Evolutionary conservation across 2,329 filamentous ascomycete genomes (phyloP).

Genomic region (Cytospora chrysosperma): DNA sequence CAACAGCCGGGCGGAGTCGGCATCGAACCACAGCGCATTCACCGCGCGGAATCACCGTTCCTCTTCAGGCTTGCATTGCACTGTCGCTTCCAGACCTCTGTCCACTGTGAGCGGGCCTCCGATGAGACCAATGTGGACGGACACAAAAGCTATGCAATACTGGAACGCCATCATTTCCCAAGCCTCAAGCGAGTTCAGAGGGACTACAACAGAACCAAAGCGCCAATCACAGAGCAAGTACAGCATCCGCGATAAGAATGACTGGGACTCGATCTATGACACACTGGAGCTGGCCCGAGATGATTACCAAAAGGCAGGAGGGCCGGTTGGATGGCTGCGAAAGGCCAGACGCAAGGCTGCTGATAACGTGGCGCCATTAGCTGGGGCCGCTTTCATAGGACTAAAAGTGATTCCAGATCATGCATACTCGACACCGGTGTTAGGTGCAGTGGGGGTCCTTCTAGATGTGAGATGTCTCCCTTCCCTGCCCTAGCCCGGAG

Average conservation of each 20-base stretch:
- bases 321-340: not conserved
- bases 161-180: not conserved
- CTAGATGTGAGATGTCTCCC: conserved; percentile 11
- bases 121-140: not conserved
- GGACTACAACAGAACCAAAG: not conserved
- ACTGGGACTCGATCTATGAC: conserved; percentile 11
- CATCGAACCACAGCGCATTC: not conserved
- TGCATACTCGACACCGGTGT: conserved; percentile 7
- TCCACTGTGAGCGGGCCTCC: not conserved
- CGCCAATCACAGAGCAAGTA: not conserved
- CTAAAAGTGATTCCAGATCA: not conserved
- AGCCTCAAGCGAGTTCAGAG: not conserved
- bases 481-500: not conserved
- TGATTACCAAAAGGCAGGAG: conserved; percentile 6
- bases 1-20: not conserved
- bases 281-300: conserved; percentile 4
- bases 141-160: not conserved
- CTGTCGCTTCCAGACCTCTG: not conserved
- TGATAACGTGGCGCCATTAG: conserved; percentile 11
- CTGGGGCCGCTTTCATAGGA: not conserved
- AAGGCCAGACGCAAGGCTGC: conserved; percentile 10
- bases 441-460: conserved; percentile 15
- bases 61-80: not conserved
- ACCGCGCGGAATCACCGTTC: not conserved
- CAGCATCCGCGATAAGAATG: not conserved